phyloP scores from a whole-genome alignment of 2,329 filamentous ascomycete species.

The Epichloe gansuensis region DNA sequence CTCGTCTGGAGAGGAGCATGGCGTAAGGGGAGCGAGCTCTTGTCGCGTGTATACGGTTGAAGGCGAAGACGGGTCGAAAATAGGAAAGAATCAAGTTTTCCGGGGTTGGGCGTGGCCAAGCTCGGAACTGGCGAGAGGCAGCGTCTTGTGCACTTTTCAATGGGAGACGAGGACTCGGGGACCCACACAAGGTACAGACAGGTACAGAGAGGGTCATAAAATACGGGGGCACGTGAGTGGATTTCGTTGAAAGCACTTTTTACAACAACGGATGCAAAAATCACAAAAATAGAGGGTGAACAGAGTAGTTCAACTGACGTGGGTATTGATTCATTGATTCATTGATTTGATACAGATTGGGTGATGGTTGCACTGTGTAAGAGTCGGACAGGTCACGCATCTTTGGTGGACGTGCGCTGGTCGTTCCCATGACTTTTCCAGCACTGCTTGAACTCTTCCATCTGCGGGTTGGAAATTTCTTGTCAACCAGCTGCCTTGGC shows the following conservation, averaged over 20 bases:
- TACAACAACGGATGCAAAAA: not conserved
- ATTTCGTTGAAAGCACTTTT: not conserved
- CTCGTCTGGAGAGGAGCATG: conserved; percentile 18
- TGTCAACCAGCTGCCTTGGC: too few relatives aligned
- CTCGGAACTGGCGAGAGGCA: not conserved
- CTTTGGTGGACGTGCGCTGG: conserved; percentile 64
- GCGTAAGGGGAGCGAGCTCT: not conserved
- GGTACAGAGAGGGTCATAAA: not conserved
- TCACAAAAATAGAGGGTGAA: not conserved
- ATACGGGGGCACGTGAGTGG: not conserved
- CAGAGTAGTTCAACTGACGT: not conserved
- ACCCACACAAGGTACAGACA: not conserved
- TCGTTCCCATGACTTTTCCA: conserved; percentile 90
- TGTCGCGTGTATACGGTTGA: not conserved
- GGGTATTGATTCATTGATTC: too few relatives aligned
- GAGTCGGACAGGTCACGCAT: conserved; percentile 29
- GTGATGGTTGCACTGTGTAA: not conserved
- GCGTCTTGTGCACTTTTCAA: not conserved
- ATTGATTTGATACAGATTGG: not conserved
- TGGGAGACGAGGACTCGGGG: not conserved
- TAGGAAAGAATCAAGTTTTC: not conserved
- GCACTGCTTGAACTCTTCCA: conserved; percentile 79
- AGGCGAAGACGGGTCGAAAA: not conserved
- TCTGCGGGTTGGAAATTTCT: conserved; percentile 37
- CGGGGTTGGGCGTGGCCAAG: not conserved